phyloP scores from a whole-genome alignment of 768 basidiomycete genomes.

The Botryobasidium botryosum region DNA sequence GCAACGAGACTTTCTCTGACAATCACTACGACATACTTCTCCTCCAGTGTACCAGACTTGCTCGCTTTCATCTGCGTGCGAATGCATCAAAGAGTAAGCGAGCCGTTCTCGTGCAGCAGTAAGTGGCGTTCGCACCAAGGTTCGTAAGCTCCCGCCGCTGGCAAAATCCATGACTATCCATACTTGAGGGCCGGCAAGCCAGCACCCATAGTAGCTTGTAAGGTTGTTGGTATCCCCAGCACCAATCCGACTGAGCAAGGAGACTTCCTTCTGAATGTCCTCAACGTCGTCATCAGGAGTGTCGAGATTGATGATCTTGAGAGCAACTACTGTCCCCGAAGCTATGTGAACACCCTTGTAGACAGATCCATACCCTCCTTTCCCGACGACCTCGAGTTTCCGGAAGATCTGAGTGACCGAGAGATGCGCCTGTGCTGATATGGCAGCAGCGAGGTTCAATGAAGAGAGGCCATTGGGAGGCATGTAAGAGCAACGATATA shows the following conservation, averaged over 20 bases:
- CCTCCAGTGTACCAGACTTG: constrained; percentile 59
- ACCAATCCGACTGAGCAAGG: constrained; percentile 74
- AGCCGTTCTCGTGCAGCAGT: neutral
- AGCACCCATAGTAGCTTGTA: constrained; percentile 93
- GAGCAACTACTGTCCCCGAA: constrained; percentile 77
- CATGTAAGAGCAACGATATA: no score
- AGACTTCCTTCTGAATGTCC: constrained; percentile 93
- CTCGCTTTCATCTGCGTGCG: constrained; percentile 57
- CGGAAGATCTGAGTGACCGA: constrained; percentile 41
- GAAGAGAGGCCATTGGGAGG: neutral
- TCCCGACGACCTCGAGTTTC: constrained; percentile 84
- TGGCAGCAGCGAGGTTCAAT: neutral
- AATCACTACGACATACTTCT: constrained; percentile 77
- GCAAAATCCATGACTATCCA: constrained; percentile 99
- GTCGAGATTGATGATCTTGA: constrained; percentile 98
- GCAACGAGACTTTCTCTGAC: constrained; percentile 77
- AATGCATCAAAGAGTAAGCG: neutral
- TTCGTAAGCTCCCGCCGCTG: constrained; percentile 83
- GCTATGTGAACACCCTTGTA: constrained; percentile 77
- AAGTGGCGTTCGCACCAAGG: constrained; percentile 30
- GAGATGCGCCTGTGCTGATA: constrained; percentile 5
- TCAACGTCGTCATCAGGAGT: constrained; percentile 90
- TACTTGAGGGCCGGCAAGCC: constrained; percentile 84
- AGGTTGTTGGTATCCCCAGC: constrained; percentile 69
- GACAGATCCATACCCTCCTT: constrained; percentile 91